Base-by-base conservation (phyloP, 345 rosid genomes). In the Aquilaria sinensis region DNA sequence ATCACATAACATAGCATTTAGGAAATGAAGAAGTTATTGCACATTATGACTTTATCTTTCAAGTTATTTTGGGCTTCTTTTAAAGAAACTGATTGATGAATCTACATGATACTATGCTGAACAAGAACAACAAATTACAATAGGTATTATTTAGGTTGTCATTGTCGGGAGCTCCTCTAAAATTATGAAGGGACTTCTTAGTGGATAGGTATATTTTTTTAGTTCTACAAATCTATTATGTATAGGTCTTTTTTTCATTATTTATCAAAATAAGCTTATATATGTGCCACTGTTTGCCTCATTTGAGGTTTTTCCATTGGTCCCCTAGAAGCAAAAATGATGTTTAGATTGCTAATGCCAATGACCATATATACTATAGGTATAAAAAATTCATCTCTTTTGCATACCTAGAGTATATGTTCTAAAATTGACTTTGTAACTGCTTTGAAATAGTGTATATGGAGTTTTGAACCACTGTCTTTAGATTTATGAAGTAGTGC, bases 91-190 rank as follows among this genome's bases (percentile, higher is more conserved):
- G 30, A 5, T 23, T 23, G 1, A 23, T 31, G 9, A 52, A 4
- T 56, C 34, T n/a, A 47, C 53, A 45, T 56, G 47, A 56, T 52
- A 57, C 63, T 61, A 47, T 54, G 65, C 57, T 70, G 64, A 57
- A 50, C 77, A 90, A 96, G 96, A 84, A 54, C 94, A 81, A 81
- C 76, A 75, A 41, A 71, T 82, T 79, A 93, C 91, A 57, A 85
- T 95, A 29, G 73, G 82, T 67, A 90, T 94, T 76, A 97, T 88
- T 56, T 89, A 80, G 76, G 84, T 90, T 56, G 80, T 94, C 53
- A 80, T 90, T 81, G 97, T 96, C 51, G 97, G 97, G 68, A 88
- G 85, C 82, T 88, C 90, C 29, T 81, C 88, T 75, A 95, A 94
- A 71, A 77, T 90, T 74, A 85, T 93, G 1, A 71, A 49, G 48